These are phyloP conservation scores for Coemansia aciculifera DNA, from an alignment of 192 early-diverging fungal species.

Conservation along the genomic window DNA sequence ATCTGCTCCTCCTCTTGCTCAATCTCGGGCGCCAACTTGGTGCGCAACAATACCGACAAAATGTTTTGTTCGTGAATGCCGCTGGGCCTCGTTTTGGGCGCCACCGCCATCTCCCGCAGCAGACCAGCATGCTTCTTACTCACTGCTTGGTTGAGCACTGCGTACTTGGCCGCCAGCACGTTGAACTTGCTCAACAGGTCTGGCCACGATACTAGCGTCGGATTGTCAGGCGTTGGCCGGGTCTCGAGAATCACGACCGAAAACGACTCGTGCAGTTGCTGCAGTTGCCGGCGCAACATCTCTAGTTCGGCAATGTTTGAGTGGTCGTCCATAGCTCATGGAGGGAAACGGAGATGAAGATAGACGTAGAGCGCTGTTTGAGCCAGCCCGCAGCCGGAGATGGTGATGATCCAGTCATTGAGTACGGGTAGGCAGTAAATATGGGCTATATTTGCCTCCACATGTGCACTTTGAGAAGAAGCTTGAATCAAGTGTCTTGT, in stretches of 20 bases:
- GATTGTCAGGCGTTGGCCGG: constrained; percentile 50
- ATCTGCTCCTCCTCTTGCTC: constrained; percentile 52
- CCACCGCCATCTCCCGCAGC: constrained; percentile 47
- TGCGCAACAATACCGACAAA: constrained; percentile 53
- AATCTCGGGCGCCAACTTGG: constrained; percentile 56
- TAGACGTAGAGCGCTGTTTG: neutral
- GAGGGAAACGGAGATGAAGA: neutral
- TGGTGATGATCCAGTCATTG: neutral
- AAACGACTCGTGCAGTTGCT: constrained; percentile 57
- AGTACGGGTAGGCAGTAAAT: neutral
- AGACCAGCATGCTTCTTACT: constrained; percentile 35
- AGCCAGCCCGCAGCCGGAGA: neutral
- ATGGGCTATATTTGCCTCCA: neutral
- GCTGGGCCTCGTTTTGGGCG: constrained; percentile 38
- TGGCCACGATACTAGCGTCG: constrained; percentile 45
- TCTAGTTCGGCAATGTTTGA: constrained; percentile 51
- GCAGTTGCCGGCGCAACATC: constrained; percentile 53
- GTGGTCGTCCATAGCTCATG: constrained; percentile 11
- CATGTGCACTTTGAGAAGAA: too few relatives aligned
- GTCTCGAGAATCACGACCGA: constrained; percentile 43
- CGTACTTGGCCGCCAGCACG: constrained; percentile 52
- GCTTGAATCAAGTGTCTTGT: too few relatives aligned
- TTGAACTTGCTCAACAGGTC: constrained; percentile 58
- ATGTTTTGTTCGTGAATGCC: constrained; percentile 54
- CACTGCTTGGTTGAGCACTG: constrained; percentile 44